Evolutionary conservation across 805 yeast species (phyloP), one percentile per base, ranked within the genome.

Genomic region (Ogataea saltuana): DNA sequence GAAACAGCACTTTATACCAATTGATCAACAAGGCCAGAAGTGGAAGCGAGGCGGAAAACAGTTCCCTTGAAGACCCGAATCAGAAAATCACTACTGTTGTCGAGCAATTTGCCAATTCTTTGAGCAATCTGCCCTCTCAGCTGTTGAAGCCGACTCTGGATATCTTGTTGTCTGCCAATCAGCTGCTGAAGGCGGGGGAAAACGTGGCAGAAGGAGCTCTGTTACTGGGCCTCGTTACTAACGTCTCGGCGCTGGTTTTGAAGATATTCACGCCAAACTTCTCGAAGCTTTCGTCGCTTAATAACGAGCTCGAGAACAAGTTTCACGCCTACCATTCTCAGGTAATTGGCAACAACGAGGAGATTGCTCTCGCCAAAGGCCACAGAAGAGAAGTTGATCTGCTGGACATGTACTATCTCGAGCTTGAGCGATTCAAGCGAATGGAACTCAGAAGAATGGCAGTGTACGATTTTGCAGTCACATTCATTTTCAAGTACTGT

Each of bases 201-300:
- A 86, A 83, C 41, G 77, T 83, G 50, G 81, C 90, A 4, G 95
- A 85, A 63, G 90, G 90, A 5, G 84, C 88, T 0, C 60, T 90
- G 36, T 75, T 85, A 2, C 71, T 90, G 22, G 96, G 96, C 1
- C 57, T 87, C 35, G 70, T 90, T 41, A 88, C 95, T 3, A 93
- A 88, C 59, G 64, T 83, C 25, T 87, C 96, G 25, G 88, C 96
- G 3, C 72, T 81, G 20, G 68, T 85, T 29, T 68, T 90, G 53
- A 75, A 83, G 52, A 69, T 86, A 40, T 78, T 89, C 53, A 87
- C 96, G 3, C 98, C 98, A 15, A 93, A 93, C 37, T 90, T 90
- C 59, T 90, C 96, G 12, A 84, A 76, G 58, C 70, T 87, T 36
- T 85, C 93, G 1, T 74, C 86, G 39, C 81, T 80, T 45, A 81